Evolutionary conservation across 805 yeast genomes (phyloP).

Genomic region (Grigorovia transvaalensis): DNA sequence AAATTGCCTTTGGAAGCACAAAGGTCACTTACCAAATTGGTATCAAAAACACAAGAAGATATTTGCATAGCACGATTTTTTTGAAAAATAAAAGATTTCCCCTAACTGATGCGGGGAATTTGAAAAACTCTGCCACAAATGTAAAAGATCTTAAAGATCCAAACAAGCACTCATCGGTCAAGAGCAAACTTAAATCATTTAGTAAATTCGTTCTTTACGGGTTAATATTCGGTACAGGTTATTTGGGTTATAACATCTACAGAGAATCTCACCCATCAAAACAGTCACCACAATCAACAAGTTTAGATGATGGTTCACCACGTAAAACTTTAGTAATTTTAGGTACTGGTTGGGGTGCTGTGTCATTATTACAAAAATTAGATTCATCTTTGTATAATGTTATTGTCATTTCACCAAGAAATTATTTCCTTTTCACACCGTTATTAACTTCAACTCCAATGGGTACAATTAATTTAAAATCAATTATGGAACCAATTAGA

Average conservation of each 20-base stretch:
- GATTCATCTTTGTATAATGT: conserved; percentile 86
- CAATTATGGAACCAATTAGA: conserved; percentile 91
- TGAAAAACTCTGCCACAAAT: not conserved
- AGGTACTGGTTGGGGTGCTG: conserved; percentile 95
- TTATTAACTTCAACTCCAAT: conserved; percentile 89
- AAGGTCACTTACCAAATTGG: no score
- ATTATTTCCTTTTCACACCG: conserved; percentile 92
- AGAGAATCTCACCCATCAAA: conserved; percentile 50
- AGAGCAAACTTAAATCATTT: not conserved
- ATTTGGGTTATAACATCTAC: conserved; percentile 52
- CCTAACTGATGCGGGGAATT: not conserved
- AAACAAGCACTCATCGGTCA: not conserved
- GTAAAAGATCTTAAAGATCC: not conserved
- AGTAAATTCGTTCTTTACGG: conserved; percentile 4
- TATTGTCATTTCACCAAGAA: conserved; percentile 84
- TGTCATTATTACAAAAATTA: conserved; percentile 70
- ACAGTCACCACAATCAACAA: conserved; percentile 52
- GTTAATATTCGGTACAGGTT: conserved; percentile 40
- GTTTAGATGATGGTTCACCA: conserved; percentile 37
- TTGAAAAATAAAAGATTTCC: not conserved
- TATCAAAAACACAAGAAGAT: not conserved
- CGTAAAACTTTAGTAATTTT: conserved; percentile 48
- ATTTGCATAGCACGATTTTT: not conserved
- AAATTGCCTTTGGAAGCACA: no score
- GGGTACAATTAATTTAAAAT: conserved; percentile 80